These are phyloP conservation scores for Coriolopsis trogii DNA, from an alignment of 1,284 basidiomycete genomes.

Conservation along the genomic window DNA sequence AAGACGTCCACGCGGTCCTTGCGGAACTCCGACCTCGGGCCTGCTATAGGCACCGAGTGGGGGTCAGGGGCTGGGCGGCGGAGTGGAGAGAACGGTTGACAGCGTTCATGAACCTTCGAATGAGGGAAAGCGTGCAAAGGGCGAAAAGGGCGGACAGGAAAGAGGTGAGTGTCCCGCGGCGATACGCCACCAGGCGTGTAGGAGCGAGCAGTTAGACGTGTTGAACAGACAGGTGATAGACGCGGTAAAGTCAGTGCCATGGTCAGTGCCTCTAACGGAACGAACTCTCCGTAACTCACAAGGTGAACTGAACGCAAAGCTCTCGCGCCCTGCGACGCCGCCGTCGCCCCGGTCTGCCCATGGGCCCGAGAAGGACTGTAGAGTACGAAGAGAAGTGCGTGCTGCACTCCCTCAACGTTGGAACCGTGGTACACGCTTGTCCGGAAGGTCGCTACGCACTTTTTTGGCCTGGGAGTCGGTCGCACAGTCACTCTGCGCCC, in stretches of 20 bases:
- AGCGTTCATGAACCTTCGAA: neutral
- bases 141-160: no score
- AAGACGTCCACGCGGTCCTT: neutral
- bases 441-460: no score
- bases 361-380: no score
- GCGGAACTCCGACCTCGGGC: neutral
- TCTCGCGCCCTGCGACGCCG: neutral
- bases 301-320: slow-evolving; percentile 1
- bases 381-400: no score
- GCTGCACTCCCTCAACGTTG: no score
- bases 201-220: neutral
- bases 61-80: no score
- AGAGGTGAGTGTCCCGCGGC: neutral
- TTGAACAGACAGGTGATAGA: neutral
- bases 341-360: no score
- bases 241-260: neutral
- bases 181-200: no score
- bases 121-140: no score
- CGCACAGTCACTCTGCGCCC: neutral
- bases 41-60: slow-evolving; percentile 4
- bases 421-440: no score
- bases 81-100: neutral
- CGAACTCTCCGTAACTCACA: neutral
- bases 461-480: no score
- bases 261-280: neutral